phyloP scores from a whole-genome alignment of 371 early-diverging fungal genomes.

The Chytridiales sp. region DNA sequence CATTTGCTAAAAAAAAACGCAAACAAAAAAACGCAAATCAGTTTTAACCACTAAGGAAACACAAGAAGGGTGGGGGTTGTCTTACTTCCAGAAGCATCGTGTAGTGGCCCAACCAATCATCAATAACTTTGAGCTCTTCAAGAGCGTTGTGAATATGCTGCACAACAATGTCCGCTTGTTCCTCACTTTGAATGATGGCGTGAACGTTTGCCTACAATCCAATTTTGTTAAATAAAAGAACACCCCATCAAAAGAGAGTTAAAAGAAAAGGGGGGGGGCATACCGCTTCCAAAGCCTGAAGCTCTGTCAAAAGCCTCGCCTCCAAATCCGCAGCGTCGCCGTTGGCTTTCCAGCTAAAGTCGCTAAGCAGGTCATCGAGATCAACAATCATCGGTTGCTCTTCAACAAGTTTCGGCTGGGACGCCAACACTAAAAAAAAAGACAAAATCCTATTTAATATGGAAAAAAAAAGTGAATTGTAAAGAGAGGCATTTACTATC shows the following conservation, averaged over 20 bases:
- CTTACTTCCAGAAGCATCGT: conserved; percentile 82
- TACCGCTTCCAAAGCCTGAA: conserved; percentile 71
- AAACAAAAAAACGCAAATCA: not conserved
- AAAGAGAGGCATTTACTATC: too few species aligned
- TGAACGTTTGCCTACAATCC: conserved; percentile 80
- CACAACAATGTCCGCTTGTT: conserved; percentile 76
- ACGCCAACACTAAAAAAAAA: too few species aligned
- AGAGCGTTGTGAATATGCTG: conserved; percentile 79
- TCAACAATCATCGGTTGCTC: too few species aligned
- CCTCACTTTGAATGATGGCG: conserved; percentile 88
- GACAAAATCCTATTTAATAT: too few species aligned
- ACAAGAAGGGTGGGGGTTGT: not conserved
- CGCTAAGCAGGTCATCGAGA: conserved; percentile 60
- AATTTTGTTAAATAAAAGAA: not conserved
- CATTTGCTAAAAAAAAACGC: conserved; percentile 63
- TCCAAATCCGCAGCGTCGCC: conserved; percentile 72
- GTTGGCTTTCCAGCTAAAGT: conserved; percentile 68
- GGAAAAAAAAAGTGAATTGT: too few species aligned
- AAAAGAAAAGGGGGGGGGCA: conserved; percentile 10
- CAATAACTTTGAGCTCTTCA: conserved; percentile 75
- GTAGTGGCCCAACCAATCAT: conserved; percentile 81
- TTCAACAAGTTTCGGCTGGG: too few species aligned
- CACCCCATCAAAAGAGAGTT: not conserved
- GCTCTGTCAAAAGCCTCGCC: conserved; percentile 57
- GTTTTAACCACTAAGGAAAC: conserved; percentile 16